Conservation (phyloP, 129 eudicot species). For the Helianthus tuberosus region DNA sequence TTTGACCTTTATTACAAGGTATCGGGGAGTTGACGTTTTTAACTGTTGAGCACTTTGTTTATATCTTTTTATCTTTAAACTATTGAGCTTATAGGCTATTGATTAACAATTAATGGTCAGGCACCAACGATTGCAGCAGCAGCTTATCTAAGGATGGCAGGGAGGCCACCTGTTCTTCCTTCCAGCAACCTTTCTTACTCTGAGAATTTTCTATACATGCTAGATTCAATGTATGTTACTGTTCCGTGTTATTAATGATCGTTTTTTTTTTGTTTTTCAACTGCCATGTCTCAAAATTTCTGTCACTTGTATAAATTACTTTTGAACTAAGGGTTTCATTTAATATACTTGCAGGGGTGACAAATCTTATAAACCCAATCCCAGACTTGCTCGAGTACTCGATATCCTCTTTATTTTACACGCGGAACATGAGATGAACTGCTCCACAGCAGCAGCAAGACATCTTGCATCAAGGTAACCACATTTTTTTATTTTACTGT, state of each 20-base stretch:
- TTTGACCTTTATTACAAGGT: background rate
- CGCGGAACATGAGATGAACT: constrained; percentile 98
- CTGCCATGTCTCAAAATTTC: background rate
- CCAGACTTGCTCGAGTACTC: constrained; percentile 85
- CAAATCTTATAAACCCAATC: constrained; percentile 86
- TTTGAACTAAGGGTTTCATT: background rate
- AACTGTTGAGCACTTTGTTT: background rate
- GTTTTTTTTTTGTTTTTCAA: background rate
- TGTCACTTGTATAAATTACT: background rate
- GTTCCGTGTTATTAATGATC: background rate
- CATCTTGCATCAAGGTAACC: too few species aligned
- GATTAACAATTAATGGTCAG: constrained; percentile 49
- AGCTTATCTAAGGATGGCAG: constrained; percentile 92
- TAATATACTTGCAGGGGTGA: constrained; percentile 61
- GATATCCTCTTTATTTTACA: constrained; percentile 87
- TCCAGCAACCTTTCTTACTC: constrained; percentile 88
- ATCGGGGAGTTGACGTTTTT: background rate
- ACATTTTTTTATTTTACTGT: too few species aligned
- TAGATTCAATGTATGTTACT: constrained; percentile 78
- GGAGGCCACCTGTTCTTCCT: constrained; percentile 96
- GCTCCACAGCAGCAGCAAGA: constrained; percentile 98
- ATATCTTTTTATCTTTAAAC: background rate
- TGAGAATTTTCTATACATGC: constrained; percentile 94
- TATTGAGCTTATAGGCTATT: constrained; percentile 19
- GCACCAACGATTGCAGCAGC: constrained; percentile 97